Percentiles rank a stretch among this genome's conserved stretches.
phyloP scores from a whole-genome alignment of 352 stramenopile species.

The Pythium rhizo-oryzae region DNA sequence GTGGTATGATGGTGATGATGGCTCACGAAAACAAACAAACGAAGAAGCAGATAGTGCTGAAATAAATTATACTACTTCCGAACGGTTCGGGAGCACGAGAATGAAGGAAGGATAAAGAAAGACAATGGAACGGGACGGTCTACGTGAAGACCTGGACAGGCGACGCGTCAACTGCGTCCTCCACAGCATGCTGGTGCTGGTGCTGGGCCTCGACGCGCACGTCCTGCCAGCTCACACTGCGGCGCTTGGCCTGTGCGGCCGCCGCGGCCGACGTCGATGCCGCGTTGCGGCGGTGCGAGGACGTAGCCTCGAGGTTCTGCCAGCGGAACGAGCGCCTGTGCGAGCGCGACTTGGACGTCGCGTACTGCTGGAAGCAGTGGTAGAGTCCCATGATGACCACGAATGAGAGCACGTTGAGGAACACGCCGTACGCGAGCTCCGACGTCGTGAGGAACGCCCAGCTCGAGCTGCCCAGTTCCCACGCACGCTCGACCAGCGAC shows the following conservation, averaged over 20 bases:
- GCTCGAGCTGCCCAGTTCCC: constrained; percentile 39
- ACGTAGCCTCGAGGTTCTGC: constrained; percentile 5
- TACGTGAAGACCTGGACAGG: constrained; percentile 29
- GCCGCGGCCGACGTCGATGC: neutral
- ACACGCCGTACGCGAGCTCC: constrained; percentile 62
- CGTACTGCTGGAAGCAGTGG: constrained; percentile 53
- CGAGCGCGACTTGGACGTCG: neutral
- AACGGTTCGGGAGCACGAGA: neutral
- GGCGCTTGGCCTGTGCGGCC: constrained; percentile 23
- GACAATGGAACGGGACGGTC: neutral
- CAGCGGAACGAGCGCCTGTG: constrained; percentile 15
- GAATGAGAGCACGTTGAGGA: constrained; percentile 77
- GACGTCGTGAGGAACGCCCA: constrained; percentile 62
- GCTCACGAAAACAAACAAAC: neutral
- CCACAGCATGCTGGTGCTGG: neutral
- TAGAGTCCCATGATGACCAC: constrained; percentile 66
- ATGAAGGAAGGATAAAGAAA: constrained; percentile 3
- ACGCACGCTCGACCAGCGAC: constrained; percentile 38
- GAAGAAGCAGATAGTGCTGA: constrained; percentile 1
- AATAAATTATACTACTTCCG: constrained; percentile 28
- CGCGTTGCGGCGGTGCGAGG: neutral
- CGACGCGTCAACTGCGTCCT: neutral
- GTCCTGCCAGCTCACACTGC: constrained; percentile 37
- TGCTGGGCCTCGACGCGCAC: constrained; percentile 21
- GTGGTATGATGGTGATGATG: neutral